Conservation (phyloP, 1,284 basidiomycete genomes). For the Mycosarcoma mackinlayi region DNA sequence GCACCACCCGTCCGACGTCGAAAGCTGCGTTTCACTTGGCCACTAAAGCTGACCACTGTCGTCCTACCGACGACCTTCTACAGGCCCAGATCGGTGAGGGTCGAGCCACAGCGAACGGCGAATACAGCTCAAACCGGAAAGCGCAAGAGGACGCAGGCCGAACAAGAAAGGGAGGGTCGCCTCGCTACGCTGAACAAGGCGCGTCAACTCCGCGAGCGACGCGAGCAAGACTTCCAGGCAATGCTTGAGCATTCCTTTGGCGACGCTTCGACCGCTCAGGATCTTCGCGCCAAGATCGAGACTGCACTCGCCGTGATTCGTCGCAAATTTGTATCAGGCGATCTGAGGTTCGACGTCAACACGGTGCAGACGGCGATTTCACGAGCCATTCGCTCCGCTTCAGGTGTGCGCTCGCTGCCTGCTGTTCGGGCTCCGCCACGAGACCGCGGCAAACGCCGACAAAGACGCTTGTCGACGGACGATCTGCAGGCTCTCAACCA, state of each 20-base stretch:
- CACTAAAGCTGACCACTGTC: slow-evolving; percentile 26
- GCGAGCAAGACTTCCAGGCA: slow-evolving; percentile 25
- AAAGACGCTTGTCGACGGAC: background rate
- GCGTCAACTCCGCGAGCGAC: slow-evolving; percentile 31
- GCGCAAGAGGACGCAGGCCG: slow-evolving; percentile 10
- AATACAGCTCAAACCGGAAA: no score
- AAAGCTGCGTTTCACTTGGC: slow-evolving; percentile 31
- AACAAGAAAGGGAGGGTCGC: slow-evolving; percentile 35
- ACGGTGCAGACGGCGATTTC: slow-evolving; percentile 28
- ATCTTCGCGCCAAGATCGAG: slow-evolving; percentile 37
- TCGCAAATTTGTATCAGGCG: slow-evolving; percentile 30
- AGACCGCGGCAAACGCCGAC: slow-evolving; percentile 5
- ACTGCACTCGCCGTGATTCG: slow-evolving; percentile 27
- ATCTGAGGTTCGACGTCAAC: slow-evolving; percentile 22
- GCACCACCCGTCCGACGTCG: background rate
- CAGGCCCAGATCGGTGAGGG: background rate
- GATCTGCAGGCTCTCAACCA: background rate
- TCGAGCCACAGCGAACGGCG: background rate
- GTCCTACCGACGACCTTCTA: slow-evolving; percentile 19
- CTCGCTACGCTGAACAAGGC: slow-evolving; percentile 38
- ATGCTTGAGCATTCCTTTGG: slow-evolving; percentile 33
- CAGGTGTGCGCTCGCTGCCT: slow-evolving; percentile 27
- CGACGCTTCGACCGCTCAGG: slow-evolving; percentile 14
- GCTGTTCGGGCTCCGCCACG: slow-evolving; percentile 13
- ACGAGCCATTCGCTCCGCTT: slow-evolving; percentile 27